Percentiles rank a stretch among this genome's conserved stretches.
These are phyloP conservation scores for Barnettozyma pratensis DNA, from an alignment of 805 yeast genomes.

Conservation along the genomic window DNA sequence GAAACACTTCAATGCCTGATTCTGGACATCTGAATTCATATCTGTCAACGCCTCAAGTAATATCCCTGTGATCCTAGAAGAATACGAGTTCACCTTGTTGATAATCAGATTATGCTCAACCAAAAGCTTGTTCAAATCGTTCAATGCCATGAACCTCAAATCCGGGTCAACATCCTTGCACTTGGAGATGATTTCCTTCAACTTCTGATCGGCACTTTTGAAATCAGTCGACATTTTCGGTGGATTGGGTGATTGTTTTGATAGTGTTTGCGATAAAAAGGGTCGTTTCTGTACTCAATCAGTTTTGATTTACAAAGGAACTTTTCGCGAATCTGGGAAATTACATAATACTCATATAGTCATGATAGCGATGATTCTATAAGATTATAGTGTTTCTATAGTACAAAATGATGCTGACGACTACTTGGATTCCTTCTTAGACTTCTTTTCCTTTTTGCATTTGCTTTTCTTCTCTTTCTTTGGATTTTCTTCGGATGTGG, in stretches of 20 bases:
- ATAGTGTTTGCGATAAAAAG: no score
- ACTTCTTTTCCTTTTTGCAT: constrained; percentile 13
- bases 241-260: no score
- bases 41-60: constrained; percentile 48
- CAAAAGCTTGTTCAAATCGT: constrained; percentile 54
- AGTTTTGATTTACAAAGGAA: no score
- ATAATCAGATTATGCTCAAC: constrained; percentile 24
- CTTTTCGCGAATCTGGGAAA: no score
- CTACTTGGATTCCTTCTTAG: background rate
- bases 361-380: no score
- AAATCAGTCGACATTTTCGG: constrained; percentile 21
- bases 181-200: constrained; percentile 31
- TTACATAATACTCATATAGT: no score
- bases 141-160: constrained; percentile 78
- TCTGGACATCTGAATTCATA: constrained; percentile 65
- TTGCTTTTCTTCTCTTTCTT: background rate
- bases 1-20: constrained; percentile 61
- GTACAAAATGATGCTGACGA: no score
- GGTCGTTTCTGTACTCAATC: no score
- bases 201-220: constrained; percentile 25
- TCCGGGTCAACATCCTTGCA: constrained; percentile 74
- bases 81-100: constrained; percentile 25
- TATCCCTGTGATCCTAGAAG: constrained; percentile 34
- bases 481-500: no score
- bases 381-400: no score